Evolutionary conservation across 2,329 filamentous ascomycete genomes (phyloP), one percentile per base, ranked within the genome.

Genomic region (Alternaria sp.): DNA sequence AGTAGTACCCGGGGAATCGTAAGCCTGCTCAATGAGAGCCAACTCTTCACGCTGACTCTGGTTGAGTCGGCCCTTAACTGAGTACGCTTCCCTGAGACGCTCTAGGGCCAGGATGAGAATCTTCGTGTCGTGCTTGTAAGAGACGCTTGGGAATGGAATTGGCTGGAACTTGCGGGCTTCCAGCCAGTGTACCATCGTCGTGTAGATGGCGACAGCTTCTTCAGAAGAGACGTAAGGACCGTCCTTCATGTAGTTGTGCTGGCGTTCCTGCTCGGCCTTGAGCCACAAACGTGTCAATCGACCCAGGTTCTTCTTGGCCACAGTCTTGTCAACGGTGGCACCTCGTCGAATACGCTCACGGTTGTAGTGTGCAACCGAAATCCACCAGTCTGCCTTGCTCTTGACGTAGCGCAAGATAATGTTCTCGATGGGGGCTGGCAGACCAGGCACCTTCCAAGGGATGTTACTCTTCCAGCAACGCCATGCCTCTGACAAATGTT

Each of bases 401-500:
- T 99, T 99, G 73, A 99, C 96, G 73, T 99, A 99, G 75, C 96
- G 92, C 66, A 99, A 85, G 74, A 99, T 99, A 73, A 99, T 97
- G 77, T 98, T 99, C 82, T 99, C 96, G 67, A 99, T 98, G 0
- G 96, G 95, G 13, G 96, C 96, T 44, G 96, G 96, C 64, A 99
- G 82, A 40, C 96, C 96, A 55, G 96, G 96, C 3, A 99, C 96
- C 84, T 99, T 99, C 96, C 96, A 99, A 0, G 96, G 96, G 71
- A 99, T 99, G 77, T 99, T 99, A 82, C 94, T 97, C 90, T 99
- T 99, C 96, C 96, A 99, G 84, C 96, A 99, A 83, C 96, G 89
- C 96, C 96, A 99, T 13, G 96, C 96, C 83, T 99, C 96, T 0
- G 95, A 98, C 45, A 99, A 83, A 86, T 99, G 96, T 77, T 98